These are phyloP conservation scores for Gaertneriomyces sp. DNA, from an alignment of 192 early-diverging fungal genomes.

Conservation along the genomic window DNA sequence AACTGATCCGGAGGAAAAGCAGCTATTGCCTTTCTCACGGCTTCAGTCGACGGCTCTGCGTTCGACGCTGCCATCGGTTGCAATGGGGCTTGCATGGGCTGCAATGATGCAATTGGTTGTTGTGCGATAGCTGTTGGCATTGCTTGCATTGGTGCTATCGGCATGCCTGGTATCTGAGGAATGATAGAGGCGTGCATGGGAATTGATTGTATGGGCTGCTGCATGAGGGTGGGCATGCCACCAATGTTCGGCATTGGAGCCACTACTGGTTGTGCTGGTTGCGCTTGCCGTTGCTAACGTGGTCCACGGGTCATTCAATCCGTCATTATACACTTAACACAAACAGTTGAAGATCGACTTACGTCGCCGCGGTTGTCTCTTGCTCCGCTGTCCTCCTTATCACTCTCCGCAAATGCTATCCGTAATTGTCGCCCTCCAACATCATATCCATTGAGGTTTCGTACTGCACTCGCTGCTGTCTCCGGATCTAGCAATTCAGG, in stretches of 20 bases:
- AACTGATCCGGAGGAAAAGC: slow-evolving; percentile 59
- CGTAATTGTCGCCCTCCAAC: slow-evolving; percentile 83
- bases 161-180: too few species aligned
- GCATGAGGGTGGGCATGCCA: too few species aligned
- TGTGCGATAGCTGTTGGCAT: too few species aligned
- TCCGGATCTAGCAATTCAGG: slow-evolving; percentile 60
- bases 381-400: slow-evolving; percentile 50
- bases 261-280: not conserved
- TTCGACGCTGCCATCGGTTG: slow-evolving; percentile 6
- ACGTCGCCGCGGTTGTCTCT: not conserved
- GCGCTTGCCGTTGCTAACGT: slow-evolving; percentile 8
- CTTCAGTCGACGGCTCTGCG: slow-evolving; percentile 41
- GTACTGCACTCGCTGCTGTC: slow-evolving; percentile 91
- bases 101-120: too few species aligned
- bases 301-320: not conserved
- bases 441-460: slow-evolving; percentile 87
- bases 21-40: slow-evolving; percentile 52
- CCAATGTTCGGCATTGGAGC: too few species aligned
- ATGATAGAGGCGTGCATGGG: too few species aligned
- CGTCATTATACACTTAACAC: not conserved
- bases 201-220: too few species aligned
- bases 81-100: too few species aligned
- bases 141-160: too few species aligned
- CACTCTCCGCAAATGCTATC: slow-evolving; percentile 90
- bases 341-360: not conserved